Percentiles rank a stretch among this genome's conserved stretches.
These are phyloP conservation scores for Hirsutella minnesotensis DNA, from an alignment of 2,329 filamentous ascomycete species.

Conservation along the genomic window DNA sequence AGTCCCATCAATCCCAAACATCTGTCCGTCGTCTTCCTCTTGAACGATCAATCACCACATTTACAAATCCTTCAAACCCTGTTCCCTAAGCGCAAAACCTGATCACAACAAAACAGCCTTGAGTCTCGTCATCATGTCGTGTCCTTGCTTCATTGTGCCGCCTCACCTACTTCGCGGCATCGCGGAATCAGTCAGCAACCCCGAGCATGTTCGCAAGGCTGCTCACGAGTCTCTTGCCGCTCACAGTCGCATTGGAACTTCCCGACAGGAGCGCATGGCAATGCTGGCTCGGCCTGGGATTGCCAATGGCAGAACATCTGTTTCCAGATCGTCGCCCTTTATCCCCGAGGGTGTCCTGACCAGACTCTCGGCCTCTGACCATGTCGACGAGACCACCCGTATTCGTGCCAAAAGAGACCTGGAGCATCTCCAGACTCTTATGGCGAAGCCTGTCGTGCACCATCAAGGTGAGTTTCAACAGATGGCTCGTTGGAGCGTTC, in stretches of 20 bases:
- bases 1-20: too few relatives aligned
- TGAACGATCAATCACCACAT: too few relatives aligned
- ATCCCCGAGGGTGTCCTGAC: constrained; percentile 27
- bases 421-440: constrained; percentile 22
- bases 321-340: constrained; percentile 15
- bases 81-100: not conserved
- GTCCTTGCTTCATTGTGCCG: constrained; percentile 29
- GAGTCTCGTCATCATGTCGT: constrained; percentile 6
- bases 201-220: constrained; percentile 21
- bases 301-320: not conserved
- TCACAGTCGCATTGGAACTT: constrained; percentile 17
- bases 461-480: constrained; percentile 14
- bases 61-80: too few relatives aligned
- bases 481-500: too few relatives aligned
- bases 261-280: constrained; percentile 22
- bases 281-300: constrained; percentile 21
- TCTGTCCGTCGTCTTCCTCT: too few relatives aligned
- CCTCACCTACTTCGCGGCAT: constrained; percentile 33
- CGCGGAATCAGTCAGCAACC: constrained; percentile 24
- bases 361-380: constrained; percentile 22
- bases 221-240: constrained; percentile 23
- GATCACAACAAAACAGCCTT: not conserved
- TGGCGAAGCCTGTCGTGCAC: constrained; percentile 8
- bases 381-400: constrained; percentile 26
- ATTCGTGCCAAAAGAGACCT: constrained; percentile 24